phyloP scores from a whole-genome alignment of 1,284 basidiomycete genomes.

The Apiotrichum akiyoshidainum region DNA sequence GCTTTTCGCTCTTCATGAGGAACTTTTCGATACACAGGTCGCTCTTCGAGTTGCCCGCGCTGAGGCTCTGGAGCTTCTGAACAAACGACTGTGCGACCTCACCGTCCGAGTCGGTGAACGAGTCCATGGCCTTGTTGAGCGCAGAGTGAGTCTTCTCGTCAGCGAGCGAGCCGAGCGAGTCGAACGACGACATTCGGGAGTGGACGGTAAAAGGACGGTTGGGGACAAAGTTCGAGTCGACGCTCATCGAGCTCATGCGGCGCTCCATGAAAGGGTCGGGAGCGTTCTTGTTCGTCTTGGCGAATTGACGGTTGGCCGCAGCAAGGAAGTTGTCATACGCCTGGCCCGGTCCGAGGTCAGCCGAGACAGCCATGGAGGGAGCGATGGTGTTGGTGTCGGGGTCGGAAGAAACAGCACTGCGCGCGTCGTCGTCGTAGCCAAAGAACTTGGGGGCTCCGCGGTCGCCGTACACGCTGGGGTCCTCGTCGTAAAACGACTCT shows the following conservation, averaged over 20 bases:
- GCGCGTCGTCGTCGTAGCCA: conserved; percentile 59
- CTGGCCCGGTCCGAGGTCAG: conserved; percentile 6
- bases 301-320: conserved; percentile 75
- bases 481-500: conserved; percentile 51
- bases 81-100: conserved; percentile 85
- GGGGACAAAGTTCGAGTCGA: conserved; percentile 52
- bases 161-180: conserved; percentile 81
- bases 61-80: conserved; percentile 72
- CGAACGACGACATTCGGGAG: conserved; percentile 73
- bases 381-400: conserved; percentile 38
- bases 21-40: conserved; percentile 88
- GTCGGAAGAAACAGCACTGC: conserved; percentile 50
- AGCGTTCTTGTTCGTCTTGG: conserved; percentile 65
- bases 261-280: conserved; percentile 74
- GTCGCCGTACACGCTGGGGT: conserved; percentile 33
- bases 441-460: conserved; percentile 53
- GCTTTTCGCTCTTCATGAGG: conserved; percentile 83
- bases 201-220: conserved; percentile 72
- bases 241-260: conserved; percentile 36
- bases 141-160: conserved; percentile 86
- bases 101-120: conserved; percentile 89
- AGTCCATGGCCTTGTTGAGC: conserved; percentile 84
- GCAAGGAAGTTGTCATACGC: conserved; percentile 73
- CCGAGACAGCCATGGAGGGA: conserved; percentile 16
- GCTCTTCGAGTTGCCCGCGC: conserved; percentile 79